Evolutionary conservation across 257 asterid genomes (phyloP).

Genomic region (Leptodermis oblonga): DNA sequence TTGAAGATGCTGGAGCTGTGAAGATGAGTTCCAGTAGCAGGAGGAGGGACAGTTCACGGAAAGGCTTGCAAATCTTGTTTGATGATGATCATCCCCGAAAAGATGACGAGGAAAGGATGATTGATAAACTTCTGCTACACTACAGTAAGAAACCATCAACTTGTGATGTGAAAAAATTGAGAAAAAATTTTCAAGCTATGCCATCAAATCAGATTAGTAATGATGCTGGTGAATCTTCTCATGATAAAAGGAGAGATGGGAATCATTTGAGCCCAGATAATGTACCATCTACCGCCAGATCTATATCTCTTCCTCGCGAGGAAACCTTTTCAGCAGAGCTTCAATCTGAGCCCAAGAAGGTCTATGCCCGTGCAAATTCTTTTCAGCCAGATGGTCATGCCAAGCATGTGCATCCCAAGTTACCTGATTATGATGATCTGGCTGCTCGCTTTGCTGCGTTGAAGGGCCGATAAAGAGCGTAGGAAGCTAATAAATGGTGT

Average conservation of each 20-base stretch:
- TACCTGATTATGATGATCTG: constrained; percentile 92
- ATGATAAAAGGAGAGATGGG: constrained; percentile 25
- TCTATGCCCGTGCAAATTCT: constrained; percentile 59
- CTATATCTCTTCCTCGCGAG: constrained; percentile 65
- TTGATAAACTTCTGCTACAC: constrained; percentile 75
- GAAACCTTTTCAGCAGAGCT: constrained; percentile 32
- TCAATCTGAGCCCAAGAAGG: constrained; percentile 39
- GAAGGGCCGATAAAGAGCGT: constrained; percentile 34
- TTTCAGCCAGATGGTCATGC: constrained; percentile 76
- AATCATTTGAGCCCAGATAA: constrained; percentile 27
- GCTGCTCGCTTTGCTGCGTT: constrained; percentile 88
- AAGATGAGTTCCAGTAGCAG: constrained; percentile 58
- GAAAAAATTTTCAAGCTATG: constrained; percentile 29
- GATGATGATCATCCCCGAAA: constrained; percentile 47
- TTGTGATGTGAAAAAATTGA: constrained; percentile 36
- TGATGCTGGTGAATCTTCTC: constrained; percentile 44
- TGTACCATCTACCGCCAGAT: constrained; percentile 47
- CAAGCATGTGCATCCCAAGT: constrained; percentile 84
- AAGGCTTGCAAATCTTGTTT: constrained; percentile 55
- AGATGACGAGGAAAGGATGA: constrained; percentile 73
- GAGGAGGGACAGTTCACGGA: constrained; percentile 63
- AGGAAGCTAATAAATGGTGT: not conserved
- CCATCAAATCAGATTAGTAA: constrained; percentile 23
- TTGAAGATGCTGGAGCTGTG: constrained; percentile 42
- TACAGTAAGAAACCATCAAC: constrained; percentile 77